phyloP scores from a whole-genome alignment of 2,329 filamentous ascomycete genomes.

The Paracoccidioides lutzii region DNA sequence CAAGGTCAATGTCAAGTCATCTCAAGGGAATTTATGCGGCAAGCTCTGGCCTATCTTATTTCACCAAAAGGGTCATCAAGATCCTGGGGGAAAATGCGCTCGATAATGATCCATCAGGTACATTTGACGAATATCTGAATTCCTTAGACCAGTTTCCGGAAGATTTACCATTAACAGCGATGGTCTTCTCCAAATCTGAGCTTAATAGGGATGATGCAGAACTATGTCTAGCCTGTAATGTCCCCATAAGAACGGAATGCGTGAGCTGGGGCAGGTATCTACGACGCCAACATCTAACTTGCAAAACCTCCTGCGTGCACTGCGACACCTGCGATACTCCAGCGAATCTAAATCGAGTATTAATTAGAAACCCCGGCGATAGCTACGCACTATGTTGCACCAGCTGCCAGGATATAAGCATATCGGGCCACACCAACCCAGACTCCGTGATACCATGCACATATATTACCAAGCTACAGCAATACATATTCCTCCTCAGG shows the following conservation, averaged over 20 bases:
- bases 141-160: neutral
- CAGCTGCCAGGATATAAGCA: neutral
- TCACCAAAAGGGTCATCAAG: neutral
- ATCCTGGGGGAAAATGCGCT: neutral
- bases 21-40: neutral
- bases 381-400: neutral
- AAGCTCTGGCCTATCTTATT: neutral
- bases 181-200: neutral
- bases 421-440: neutral
- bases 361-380: neutral
- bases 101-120: neutral
- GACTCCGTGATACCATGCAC: neutral
- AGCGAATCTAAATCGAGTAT: neutral
- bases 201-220: neutral
- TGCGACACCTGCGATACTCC: neutral
- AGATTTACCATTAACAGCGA: neutral
- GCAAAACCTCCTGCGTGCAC: neutral
- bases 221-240: neutral
- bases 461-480: neutral
- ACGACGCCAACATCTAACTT: neutral
- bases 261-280: neutral
- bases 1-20: neutral
- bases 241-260: neutral
- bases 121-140: neutral
- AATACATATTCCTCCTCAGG: neutral